Base-by-base conservation (phyloP, 345 rosid species). In the Rhizophora apiculata region DNA sequence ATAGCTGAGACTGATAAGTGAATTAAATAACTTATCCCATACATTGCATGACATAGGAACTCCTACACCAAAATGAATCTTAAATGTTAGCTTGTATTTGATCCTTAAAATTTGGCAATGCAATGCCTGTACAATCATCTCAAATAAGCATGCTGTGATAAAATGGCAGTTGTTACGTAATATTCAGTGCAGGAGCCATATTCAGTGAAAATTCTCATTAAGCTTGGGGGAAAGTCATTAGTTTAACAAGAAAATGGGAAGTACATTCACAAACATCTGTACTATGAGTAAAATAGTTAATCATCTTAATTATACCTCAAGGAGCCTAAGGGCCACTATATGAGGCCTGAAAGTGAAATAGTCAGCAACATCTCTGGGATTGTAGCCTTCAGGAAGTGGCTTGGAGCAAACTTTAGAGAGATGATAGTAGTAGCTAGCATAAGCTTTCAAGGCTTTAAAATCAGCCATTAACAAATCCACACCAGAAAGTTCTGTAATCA, bases 281-380 rank as follows among this genome's bases (percentile, higher is more conserved):
- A 4, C 24, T 10, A 13, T 24, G 6, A 56, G 16, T 56, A 56
- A 56, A 21, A 10, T 56, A 56, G 2, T 27, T 13, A 22, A 21
- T 22, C 27, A n/a, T 55, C 13, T 55, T 26, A 55, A 55, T 22
- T 26, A 27, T 80, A 94, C 97, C 98, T 94, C 98, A 27, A 94
- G 75, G 78, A 94, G 88, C 69, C 98, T 88, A 76, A 88, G 79
- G 66, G 87, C 91, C 67, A 91, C 85, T 10, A 94, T 72, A 83
- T 94, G 98, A 27, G 96, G 98, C 83, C 97, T 86, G 82, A 88
- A 88, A 72, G 81, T 82, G 82, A 91, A 94, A 77, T 94, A 94
- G 71, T 86, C 86, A 68, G 80, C 76, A 75, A 94, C 90, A 68
- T 75, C 90, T 70, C 88, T 80, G 1, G 96, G 86, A 72, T 89